Evolutionary conservation across 2,329 filamentous ascomycete species (phyloP).

Genomic region (Lecanicillium sp.): DNA sequence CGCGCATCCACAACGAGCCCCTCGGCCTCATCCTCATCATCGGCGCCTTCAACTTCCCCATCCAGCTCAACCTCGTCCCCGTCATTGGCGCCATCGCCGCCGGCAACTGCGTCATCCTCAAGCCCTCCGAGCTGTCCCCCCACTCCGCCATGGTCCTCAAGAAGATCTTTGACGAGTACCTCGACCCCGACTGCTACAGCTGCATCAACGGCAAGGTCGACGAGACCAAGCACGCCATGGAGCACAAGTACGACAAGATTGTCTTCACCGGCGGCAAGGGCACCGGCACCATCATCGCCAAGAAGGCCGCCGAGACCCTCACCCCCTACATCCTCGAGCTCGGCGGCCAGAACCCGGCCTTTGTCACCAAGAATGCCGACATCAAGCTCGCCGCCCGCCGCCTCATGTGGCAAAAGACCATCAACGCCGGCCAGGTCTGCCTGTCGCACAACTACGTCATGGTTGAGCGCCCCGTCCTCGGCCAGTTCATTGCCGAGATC

Average conservation of each 20-base stretch:
- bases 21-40: slow-evolving; percentile 78
- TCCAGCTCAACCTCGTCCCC: slow-evolving; percentile 71
- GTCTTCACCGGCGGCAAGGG: slow-evolving; percentile 80
- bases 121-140: slow-evolving; percentile 80
- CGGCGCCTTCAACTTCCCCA: slow-evolving; percentile 89
- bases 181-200: slow-evolving; percentile 70
- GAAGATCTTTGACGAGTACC: slow-evolving; percentile 65
- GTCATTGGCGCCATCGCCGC: slow-evolving; percentile 85
- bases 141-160: slow-evolving; percentile 70
- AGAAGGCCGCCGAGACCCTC: slow-evolving; percentile 81
- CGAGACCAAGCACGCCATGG: slow-evolving; percentile 74
- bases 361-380: slow-evolving; percentile 79
- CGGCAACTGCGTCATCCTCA: slow-evolving; percentile 82
- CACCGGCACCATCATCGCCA: slow-evolving; percentile 80
- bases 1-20: slow-evolving; percentile 79
- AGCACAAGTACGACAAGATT: slow-evolving; percentile 95
- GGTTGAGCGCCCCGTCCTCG: slow-evolving; percentile 66
- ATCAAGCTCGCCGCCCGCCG: slow-evolving; percentile 72
- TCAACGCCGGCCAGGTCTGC: slow-evolving; percentile 87
- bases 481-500: slow-evolving; percentile 66
- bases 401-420: slow-evolving; percentile 79
- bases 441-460: slow-evolving; percentile 89
- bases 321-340: slow-evolving; percentile 88
- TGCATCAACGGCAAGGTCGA: slow-evolving; percentile 74
- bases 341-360: slow-evolving; percentile 85